Conservation (phyloP, 2,329 filamentous ascomycete species). For the Xylariaceae sp. region DNA sequence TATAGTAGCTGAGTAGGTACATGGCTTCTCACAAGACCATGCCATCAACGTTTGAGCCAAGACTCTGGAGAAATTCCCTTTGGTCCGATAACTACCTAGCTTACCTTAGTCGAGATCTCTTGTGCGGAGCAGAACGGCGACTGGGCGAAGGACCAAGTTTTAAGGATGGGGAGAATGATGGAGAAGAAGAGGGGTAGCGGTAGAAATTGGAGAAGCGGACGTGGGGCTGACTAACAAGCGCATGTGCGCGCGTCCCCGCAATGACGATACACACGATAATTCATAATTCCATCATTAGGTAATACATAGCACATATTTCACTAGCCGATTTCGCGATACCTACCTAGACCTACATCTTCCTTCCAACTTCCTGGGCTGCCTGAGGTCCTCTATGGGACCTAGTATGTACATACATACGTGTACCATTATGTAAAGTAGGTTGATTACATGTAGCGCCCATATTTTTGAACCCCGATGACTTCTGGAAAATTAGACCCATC, state of each 20-base stretch:
- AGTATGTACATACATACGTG: too few relatives aligned
- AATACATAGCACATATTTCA: not conserved
- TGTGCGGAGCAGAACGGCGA: constrained; percentile 8
- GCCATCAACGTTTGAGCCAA: constrained; percentile 12
- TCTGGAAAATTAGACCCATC: not conserved
- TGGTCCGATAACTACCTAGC: constrained; percentile 12
- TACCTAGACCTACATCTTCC: too few relatives aligned
- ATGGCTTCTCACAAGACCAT: constrained; percentile 10
- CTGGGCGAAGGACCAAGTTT: constrained; percentile 11
- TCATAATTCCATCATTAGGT: not conserved
- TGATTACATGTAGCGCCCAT: not conserved
- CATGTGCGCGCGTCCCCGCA: not conserved
- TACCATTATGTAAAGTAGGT: not conserved
- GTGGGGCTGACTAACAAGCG: not conserved
- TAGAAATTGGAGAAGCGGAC: not conserved
- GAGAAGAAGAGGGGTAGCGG: not conserved
- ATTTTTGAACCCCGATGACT: not conserved
- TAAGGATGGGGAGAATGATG: not conserved
- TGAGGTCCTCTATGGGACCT: too few relatives aligned
- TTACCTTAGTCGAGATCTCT: not conserved
- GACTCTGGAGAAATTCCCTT: constrained; percentile 10
- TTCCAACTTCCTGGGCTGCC: too few relatives aligned
- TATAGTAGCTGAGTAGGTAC: too few relatives aligned
- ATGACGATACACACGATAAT: not conserved
- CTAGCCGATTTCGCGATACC: not conserved